Base-by-base conservation (phyloP, 2,329 filamentous ascomycete genomes). In the Cryoendolithus antarcticus region DNA sequence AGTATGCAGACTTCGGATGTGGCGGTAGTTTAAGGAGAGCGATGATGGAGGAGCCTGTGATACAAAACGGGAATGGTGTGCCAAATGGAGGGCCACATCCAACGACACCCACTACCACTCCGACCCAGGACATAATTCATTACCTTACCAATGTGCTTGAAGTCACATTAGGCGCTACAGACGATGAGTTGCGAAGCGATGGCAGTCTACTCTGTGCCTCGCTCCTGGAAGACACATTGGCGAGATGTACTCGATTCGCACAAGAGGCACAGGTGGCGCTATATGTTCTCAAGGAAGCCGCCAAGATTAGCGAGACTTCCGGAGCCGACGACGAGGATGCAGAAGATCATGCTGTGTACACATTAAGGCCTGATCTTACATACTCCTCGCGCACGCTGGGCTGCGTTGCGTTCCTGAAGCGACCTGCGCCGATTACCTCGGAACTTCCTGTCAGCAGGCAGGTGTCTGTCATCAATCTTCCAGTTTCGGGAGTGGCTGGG, bases 381-480 rank as follows among this genome's bases (percentile, higher is more conserved):
- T 82, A 82, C 35, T 80, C 82, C 27, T 69, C 81, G 33, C 80
- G 80, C n/a, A 93, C 86, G 33, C 75, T 82, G 34, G 80, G 85
- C 35, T 94, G 84, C 49, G 79, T 96, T 47, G 83, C 86, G 40
- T 76, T 98, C 52, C 74, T 94, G 49, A 98, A 98, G 69, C 79
- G 86, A 40, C 82, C 89, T 39, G 77, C 81, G 58, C 83, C 88
- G 38, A 84, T 98, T 64, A 85, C 95, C 60, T 77, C 85, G 44
- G 75, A 74, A 52, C 70, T 86, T 58, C 82, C 88, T 42, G 77
- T 98, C 56, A 79, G 80, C 52, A 80, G 80, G 42, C 91, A 98
- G 65, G 79, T 98, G 53, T 86, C 93, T 57, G 82, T 95, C 56
- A 83, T 89, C 61, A 95, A 93, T 59, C 70, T 98, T 45, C 88